Evolutionary conservation across 345 rosid genomes (phyloP).

Genomic region (Microthlaspi erraticum): DNA sequence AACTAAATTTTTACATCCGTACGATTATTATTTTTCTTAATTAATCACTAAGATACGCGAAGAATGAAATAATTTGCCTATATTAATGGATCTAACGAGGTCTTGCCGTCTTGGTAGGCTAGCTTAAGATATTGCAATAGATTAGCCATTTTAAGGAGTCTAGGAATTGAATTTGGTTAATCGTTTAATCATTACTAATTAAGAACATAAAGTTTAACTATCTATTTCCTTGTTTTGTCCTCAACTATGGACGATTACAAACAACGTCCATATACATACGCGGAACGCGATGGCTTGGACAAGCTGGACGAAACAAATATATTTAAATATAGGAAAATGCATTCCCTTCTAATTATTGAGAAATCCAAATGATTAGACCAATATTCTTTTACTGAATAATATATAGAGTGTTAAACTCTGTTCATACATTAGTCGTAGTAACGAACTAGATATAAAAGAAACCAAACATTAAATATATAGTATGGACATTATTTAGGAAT

Average conservation of each 20-base stretch:
- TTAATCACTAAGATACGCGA: background rate
- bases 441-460: conserved; percentile 14
- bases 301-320: conserved; percentile 1
- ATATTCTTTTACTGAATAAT: conserved; percentile 34
- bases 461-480: background rate
- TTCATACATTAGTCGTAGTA: conserved; percentile 33
- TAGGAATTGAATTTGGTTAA: background rate
- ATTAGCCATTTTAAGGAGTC: conserved; percentile 25
- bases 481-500: conserved; percentile 26
- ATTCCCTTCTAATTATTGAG: conserved; percentile 33
- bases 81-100: conserved; percentile 16
- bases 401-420: conserved; percentile 21
- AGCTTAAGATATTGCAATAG: conserved; percentile 13
- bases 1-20: background rate
- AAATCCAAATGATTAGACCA: conserved; percentile 39
- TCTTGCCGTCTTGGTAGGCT: background rate
- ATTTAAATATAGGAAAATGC: conserved; percentile 13
- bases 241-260: background rate
- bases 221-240: background rate
- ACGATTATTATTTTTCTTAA: background rate
- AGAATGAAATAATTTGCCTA: conserved; percentile 7
- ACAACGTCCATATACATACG: conserved; percentile 24
- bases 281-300: conserved; percentile 26
- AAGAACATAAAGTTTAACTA: conserved; percentile 8
- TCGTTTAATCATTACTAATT: background rate